phyloP scores from a whole-genome alignment of 257 asterid species.

The Solanum appendiculatum region DNA sequence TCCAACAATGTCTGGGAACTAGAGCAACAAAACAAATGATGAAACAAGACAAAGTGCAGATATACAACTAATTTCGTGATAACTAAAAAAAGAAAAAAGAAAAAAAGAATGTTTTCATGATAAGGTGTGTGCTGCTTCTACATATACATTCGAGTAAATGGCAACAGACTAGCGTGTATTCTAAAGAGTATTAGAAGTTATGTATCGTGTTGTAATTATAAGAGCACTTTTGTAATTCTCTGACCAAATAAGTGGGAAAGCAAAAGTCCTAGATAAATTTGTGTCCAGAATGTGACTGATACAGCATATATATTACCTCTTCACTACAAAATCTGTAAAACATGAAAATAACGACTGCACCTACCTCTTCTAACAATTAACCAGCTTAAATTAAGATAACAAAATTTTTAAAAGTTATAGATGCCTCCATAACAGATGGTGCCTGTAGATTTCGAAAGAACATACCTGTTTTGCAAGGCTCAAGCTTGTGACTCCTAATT shows the following conservation, averaged over 20 bases:
- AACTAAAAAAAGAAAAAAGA: background rate
- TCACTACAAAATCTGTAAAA: background rate
- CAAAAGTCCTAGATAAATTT: background rate
- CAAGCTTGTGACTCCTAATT: slow-evolving; percentile 64
- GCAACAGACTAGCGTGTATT: background rate
- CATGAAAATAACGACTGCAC: background rate
- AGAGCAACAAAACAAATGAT: background rate
- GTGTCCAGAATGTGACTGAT: background rate
- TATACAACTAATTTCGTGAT: background rate
- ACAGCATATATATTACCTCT: background rate
- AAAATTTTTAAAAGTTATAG: background rate
- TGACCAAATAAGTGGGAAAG: background rate
- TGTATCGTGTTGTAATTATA: background rate
- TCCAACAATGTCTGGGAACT: background rate
- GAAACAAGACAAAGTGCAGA: background rate
- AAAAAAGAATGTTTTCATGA: background rate
- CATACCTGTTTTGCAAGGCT: slow-evolving; percentile 70
- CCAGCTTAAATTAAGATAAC: background rate
- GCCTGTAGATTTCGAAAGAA: background rate
- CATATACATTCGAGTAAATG: background rate
- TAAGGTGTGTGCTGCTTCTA: background rate
- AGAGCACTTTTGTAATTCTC: background rate
- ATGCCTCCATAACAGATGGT: background rate
- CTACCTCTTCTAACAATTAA: background rate
- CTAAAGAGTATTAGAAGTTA: background rate